Evolutionary conservation across 225 moss, liverwort and hornwort genomes (phyloP).

Genomic region (Antitrichia curtipendula): DNA sequence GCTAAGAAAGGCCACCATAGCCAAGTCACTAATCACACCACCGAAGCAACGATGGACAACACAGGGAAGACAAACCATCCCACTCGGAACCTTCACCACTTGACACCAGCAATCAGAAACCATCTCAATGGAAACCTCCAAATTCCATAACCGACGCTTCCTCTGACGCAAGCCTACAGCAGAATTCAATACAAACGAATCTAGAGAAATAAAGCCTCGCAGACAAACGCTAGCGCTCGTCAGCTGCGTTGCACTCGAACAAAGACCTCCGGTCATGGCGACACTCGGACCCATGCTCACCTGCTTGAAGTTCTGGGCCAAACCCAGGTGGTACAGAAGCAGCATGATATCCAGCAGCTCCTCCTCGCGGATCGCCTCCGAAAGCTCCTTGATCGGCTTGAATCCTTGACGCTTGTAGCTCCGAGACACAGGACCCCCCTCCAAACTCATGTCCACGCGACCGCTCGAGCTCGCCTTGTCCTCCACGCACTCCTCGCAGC

Average conservation of each 20-base stretch:
- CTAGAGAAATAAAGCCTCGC: not conserved
- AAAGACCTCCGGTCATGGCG: not conserved
- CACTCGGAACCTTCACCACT: not conserved
- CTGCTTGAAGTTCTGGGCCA: slow-evolving; percentile 92
- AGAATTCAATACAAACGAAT: not conserved
- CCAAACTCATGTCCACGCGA: slow-evolving; percentile 59
- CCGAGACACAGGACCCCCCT: slow-evolving; percentile 37
- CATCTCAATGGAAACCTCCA: not conserved
- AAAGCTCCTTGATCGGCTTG: slow-evolving; percentile 81
- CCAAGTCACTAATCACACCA: not conserved
- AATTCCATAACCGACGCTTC: not conserved
- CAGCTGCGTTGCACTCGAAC: not conserved
- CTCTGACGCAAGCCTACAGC: not conserved
- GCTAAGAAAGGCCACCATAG: not conserved
- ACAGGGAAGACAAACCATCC: fast-evolving
- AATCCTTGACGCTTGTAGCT: slow-evolving; percentile 72
- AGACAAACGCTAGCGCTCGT: not conserved
- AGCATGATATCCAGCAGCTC: slow-evolving; percentile 84
- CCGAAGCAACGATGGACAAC: not conserved
- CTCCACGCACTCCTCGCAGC: slow-evolving; percentile 69
- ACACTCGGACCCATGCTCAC: not conserved
- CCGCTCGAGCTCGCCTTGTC: slow-evolving; percentile 92
- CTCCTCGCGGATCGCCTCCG: slow-evolving; percentile 95
- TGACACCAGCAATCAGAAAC: not conserved
- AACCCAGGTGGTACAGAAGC: slow-evolving; percentile 81